Base-by-base conservation (phyloP, 2,329 filamentous ascomycete species). In the Pyrenophora tritici-repentis region DNA sequence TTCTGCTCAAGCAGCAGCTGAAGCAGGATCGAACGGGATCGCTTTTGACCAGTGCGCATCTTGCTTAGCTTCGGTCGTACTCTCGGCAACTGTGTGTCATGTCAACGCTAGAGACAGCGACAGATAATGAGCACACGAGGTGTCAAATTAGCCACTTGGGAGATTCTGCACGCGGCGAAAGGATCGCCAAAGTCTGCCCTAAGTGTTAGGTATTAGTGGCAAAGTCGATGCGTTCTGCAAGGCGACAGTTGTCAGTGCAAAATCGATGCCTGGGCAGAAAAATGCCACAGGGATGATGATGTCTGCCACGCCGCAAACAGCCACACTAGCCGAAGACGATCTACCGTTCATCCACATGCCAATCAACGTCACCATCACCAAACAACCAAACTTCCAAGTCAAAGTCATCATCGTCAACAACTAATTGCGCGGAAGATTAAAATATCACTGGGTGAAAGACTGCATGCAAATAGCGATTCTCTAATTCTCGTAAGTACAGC, bases 1-100 rank as follows among this genome's bases (percentile, higher is more conserved):
- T 51, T 51, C 48, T 51, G 48, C 48, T 51, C 48, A 47, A 51
- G 48, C 48, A 50, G 48, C 42, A 41, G 48, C 32, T 35, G 45
- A 47, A 14, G 37, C 42, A 35, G 32, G 33, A 43, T 35, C n/a
- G 33, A 31, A 26, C 34, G 26, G 32, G 20, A 47, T 37, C 48
- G 32, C 14, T 36, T 36, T 47, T 39, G 32, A 42, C 18, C 14
- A 22, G 18, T 20, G 42, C 18, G 48, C 34, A 37, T 42, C 37
- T 31, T 31, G 48, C 48, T 38, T 47, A 33, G 48, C 48, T 26
- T 47, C 48, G 45, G 48, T 33, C 43, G 17, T 26, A 42, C 33
- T 41, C 22, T 38, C 43, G 48, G 48, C 38, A 14, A 14, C 22
- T 42, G 13, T 42, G 38, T 43, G 48, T 51, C 48, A 47, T 51